Conservation (phyloP, 2,329 filamentous ascomycete genomes). For the Cadophora gregata region DNA sequence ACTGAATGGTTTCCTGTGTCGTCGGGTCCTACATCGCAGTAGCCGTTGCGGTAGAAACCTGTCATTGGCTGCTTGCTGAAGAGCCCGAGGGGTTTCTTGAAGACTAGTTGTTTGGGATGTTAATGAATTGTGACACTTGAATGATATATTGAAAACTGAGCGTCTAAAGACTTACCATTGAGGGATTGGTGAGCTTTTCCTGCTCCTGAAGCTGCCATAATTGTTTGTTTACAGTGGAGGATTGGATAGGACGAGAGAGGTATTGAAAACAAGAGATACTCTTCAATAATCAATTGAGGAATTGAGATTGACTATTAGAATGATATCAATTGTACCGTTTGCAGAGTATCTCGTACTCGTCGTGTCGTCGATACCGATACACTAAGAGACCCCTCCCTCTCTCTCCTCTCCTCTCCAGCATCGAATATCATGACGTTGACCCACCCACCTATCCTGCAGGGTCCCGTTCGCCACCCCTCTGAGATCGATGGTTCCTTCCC, state of each 20-base stretch:
- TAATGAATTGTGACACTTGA: neutral
- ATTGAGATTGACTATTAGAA: neutral
- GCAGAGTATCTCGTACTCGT: neutral
- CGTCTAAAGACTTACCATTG: constrained; percentile 22
- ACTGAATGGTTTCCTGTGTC: constrained; percentile 66
- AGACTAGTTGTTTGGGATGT: constrained; percentile 49
- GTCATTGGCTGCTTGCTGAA: constrained; percentile 64
- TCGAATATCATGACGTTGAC: constrained; percentile 17
- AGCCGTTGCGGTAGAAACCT: constrained; percentile 66
- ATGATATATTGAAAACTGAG: neutral
- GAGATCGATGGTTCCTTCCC: constrained; percentile 4
- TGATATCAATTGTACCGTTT: neutral
- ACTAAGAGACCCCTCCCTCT: constrained; percentile 3
- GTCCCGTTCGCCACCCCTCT: constrained; percentile 8
- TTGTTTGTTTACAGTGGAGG: neutral
- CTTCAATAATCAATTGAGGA: neutral
- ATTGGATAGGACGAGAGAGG: neutral
- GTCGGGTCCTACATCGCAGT: constrained; percentile 58
- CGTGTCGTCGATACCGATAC: constrained; percentile 23
- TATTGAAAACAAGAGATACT: neutral
- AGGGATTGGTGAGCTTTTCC: constrained; percentile 24
- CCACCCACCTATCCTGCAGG: constrained; percentile 14
- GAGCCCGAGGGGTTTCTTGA: constrained; percentile 61
- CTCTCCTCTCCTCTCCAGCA: neutral
- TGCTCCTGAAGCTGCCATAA: constrained; percentile 17